Evolutionary conservation across 192 early-diverging fungal genomes (phyloP).

Genomic region (Coemansia furcata): DNA sequence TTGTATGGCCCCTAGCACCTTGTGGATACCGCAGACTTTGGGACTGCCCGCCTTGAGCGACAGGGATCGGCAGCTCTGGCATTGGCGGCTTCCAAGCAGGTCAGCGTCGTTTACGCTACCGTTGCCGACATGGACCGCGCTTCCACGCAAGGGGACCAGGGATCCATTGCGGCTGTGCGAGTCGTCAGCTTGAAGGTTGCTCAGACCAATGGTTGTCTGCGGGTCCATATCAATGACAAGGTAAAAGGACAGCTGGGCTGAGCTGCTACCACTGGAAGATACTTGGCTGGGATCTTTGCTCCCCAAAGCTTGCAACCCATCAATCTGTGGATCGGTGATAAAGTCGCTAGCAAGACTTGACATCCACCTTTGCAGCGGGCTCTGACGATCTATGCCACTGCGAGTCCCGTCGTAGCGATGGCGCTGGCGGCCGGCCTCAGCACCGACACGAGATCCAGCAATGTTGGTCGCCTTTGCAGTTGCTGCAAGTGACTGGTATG

Average conservation of each 20-base stretch:
- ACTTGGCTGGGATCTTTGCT: neutral
- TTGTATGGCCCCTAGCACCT: constrained; percentile 24
- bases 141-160: constrained; percentile 16
- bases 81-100: constrained; percentile 17
- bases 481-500: neutral
- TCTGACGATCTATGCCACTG: neutral
- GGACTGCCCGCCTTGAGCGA: constrained; percentile 4
- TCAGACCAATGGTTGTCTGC: constrained; percentile 38
- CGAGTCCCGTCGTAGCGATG: neutral
- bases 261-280: neutral
- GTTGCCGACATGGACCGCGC: neutral
- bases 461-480: constrained; percentile 5
- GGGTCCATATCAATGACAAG: constrained; percentile 53
- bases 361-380: constrained; percentile 46
- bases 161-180: constrained; percentile 45
- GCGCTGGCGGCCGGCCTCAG: neutral
- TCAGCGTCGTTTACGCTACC: neutral
- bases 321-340: constrained; percentile 27
- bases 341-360: constrained; percentile 20
- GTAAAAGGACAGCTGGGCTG: constrained; percentile 46
- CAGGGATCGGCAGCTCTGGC: constrained; percentile 19
- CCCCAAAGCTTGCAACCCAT: constrained; percentile 7
- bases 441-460: neutral
- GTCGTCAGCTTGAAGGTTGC: constrained; percentile 21
- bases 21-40: constrained; percentile 36